These are phyloP conservation scores for Saccharomycopsis olivae DNA, from an alignment of 805 yeast genomes.

Conservation along the genomic window DNA sequence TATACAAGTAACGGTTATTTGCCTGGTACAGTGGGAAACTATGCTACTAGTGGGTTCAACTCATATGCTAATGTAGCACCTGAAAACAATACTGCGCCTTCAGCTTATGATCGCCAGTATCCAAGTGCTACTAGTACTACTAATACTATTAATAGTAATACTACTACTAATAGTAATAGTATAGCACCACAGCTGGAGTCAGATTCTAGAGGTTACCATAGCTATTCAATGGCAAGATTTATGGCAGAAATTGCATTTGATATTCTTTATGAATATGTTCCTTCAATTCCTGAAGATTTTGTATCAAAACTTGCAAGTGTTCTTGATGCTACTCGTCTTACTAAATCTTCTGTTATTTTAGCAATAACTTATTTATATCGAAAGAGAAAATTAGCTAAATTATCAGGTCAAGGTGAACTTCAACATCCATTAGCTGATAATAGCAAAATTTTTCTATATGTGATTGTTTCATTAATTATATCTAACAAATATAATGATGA, in stretches of 20 bases:
- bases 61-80: too few relatives aligned
- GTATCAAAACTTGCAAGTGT: slow-evolving; percentile 29
- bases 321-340: slow-evolving; percentile 77
- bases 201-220: too few relatives aligned
- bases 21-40: too few relatives aligned
- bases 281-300: slow-evolving; percentile 23
- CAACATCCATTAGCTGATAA: slow-evolving; percentile 27
- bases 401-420: slow-evolving; percentile 23
- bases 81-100: too few relatives aligned
- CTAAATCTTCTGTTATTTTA: slow-evolving; percentile 69
- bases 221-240: slow-evolving; percentile 85
- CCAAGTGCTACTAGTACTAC: too few relatives aligned
- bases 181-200: too few relatives aligned
- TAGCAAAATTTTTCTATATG: slow-evolving; percentile 37
- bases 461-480: slow-evolving; percentile 62
- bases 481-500: slow-evolving; percentile 96
- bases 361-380: slow-evolving; percentile 73
- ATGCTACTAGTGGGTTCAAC: too few relatives aligned
- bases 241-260: slow-evolving; percentile 65
- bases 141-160: too few relatives aligned
- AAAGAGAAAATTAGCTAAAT: slow-evolving; percentile 32
- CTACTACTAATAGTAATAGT: too few relatives aligned
- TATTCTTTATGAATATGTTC: slow-evolving; percentile 41
- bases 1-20: too few relatives aligned
- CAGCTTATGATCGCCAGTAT: too few relatives aligned